A percentile compares a stretch with the other conserved stretches of the same genome.
Conservation (phyloP, 1,284 basidiomycete genomes). For the Ganoderma boninense region DNA sequence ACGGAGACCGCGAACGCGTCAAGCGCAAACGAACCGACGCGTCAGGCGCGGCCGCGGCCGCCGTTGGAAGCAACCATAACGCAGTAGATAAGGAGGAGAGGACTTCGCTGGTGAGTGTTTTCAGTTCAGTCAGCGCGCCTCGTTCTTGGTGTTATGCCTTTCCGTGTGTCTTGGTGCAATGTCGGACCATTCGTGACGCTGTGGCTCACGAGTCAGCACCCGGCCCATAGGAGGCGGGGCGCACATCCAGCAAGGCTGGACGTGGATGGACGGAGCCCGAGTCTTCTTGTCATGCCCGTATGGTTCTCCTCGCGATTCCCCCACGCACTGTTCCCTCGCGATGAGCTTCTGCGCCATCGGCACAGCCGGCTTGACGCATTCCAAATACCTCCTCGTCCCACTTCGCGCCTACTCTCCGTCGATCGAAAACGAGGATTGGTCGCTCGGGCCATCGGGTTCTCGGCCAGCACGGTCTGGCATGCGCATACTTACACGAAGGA, state of each 20-base stretch:
- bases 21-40: slow-evolving; percentile 74
- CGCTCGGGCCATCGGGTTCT: slow-evolving; percentile 3
- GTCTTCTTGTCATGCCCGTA: background rate
- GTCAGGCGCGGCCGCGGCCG: slow-evolving; percentile 38
- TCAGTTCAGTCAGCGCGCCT: background rate
- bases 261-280: background rate
- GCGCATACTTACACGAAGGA: background rate
- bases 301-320: background rate
- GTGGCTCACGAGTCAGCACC: background rate
- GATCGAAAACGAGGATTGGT: slow-evolving; percentile 6
- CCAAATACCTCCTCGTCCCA: background rate
- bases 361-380: background rate
- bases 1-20: slow-evolving; percentile 66
- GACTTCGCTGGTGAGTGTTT: slow-evolving; percentile 49
- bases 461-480: background rate
- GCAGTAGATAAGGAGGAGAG: slow-evolving; percentile 47
- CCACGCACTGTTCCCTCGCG: background rate
- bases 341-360: background rate
- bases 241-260: background rate
- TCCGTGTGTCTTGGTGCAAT: background rate
- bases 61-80: slow-evolving; percentile 17
- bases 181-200: background rate
- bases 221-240: background rate
- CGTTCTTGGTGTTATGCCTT: background rate
- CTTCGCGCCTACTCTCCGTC: background rate